These are phyloP conservation scores for Solanum bulbocastanum DNA, from an alignment of 257 asterid species.

Conservation along the genomic window DNA sequence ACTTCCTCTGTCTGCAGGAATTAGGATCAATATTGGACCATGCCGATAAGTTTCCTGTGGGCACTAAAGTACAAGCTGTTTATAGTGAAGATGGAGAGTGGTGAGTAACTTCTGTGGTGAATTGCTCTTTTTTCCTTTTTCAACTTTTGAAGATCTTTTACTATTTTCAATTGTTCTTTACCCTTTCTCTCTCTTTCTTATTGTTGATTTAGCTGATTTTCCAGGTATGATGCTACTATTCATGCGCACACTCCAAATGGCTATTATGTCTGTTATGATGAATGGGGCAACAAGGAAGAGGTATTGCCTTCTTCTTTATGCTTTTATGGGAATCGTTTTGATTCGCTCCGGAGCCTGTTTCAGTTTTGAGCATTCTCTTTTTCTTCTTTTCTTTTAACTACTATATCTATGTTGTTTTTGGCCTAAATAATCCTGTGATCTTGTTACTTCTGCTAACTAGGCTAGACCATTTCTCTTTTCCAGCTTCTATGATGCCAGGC, in stretches of 20 bases:
- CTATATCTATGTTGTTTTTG: background rate
- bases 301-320: slow-evolving; percentile 20
- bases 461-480: background rate
- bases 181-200: slow-evolving; percentile 17
- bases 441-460: background rate
- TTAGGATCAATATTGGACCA: slow-evolving; percentile 19
- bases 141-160: background rate
- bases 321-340: background rate
- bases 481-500: background rate
- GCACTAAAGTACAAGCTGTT: slow-evolving; percentile 93
- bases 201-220: slow-evolving; percentile 57
- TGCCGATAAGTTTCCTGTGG: slow-evolving; percentile 52
- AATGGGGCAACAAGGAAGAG: slow-evolving; percentile 97
- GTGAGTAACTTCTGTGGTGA: slow-evolving; percentile 19
- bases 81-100: slow-evolving; percentile 99
- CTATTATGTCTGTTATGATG: slow-evolving; percentile 61
- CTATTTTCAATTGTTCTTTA: slow-evolving; percentile 17
- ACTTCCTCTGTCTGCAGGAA: slow-evolving; percentile 26
- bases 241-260: slow-evolving; percentile 82
- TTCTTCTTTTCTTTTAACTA: background rate
- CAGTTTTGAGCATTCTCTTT: background rate
- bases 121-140: background rate
- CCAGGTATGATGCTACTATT: slow-evolving; percentile 85
- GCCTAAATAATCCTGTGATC: background rate
- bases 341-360: background rate